Evolutionary conservation across 805 yeast genomes (phyloP), one percentile per base, ranked within the genome.

Genomic region (Myxozyma sirexii): DNA sequence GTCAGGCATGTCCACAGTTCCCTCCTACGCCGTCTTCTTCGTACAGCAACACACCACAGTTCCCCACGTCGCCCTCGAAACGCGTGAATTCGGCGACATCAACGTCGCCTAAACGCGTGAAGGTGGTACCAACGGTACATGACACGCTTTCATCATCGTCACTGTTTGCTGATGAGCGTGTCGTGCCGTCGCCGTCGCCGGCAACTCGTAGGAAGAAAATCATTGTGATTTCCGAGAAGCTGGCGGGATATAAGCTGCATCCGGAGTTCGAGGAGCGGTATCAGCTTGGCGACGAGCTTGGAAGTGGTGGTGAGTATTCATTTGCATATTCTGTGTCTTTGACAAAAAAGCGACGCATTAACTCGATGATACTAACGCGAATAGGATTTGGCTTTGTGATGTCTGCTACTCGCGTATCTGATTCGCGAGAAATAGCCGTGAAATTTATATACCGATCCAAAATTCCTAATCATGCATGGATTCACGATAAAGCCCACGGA

Each of bases 311-410:
- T 57, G 52, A 23, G 64, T 23, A 8, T 21, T 19, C 27, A n/a
- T n/a, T n/a, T n/a, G n/a, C n/a, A n/a, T n/a, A n/a, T n/a, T n/a
- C 4, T 12, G 17, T n/a, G 12, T 7, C 15, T 27, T 27, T 6
- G 31, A 29, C 31, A 26, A 12, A 29, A 29, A 29, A 8, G 5
- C 21, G 4, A 15, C 37, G 21, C 13, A 29, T 7, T 15, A n/a
- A n/a, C 10, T 29, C 43, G 21, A 45, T 5, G 15, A 42, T 54
- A 46, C 23, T 46, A 19, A 41, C n/a, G 24, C 19, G 41, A 19
- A 15, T 24, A 60, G 66, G 66, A 3, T 63, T 63, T 37, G 67
- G 67, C 5, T 62, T 63, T 42, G 67, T 63, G 13, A 57, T 63
- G 62, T 57, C 67, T 17, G 66, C 66, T 1, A 54, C 49, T 17